phyloP scores from a whole-genome alignment of 352 stramenopile genomes.

The Phytophthora hybrid region DNA sequence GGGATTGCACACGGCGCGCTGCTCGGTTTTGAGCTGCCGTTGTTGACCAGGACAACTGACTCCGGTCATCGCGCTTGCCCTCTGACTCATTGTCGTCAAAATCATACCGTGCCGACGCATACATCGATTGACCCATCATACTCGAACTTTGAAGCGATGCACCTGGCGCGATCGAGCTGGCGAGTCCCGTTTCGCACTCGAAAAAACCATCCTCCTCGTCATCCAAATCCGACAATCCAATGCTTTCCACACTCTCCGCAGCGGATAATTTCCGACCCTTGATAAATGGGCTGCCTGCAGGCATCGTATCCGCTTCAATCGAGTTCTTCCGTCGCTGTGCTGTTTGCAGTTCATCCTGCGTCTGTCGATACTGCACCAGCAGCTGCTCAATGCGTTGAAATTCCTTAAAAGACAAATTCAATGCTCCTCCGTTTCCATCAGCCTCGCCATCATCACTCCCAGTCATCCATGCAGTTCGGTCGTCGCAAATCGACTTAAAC shows the following conservation, averaged over 20 bases:
- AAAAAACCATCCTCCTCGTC: conserved; percentile 85
- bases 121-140: conserved; percentile 85
- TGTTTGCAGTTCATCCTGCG: conserved; percentile 66
- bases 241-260: conserved; percentile 83
- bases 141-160: conserved; percentile 45
- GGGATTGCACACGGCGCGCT: conserved; percentile 59
- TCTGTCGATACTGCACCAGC: conserved; percentile 81
- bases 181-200: conserved; percentile 74
- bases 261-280: conserved; percentile 63
- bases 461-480: conserved; percentile 64
- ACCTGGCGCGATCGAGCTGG: conserved; percentile 47
- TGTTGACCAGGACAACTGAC: conserved; percentile 43
- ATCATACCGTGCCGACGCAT: conserved; percentile 76
- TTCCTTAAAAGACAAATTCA: conserved; percentile 80
- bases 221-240: conserved; percentile 85
- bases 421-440: conserved; percentile 25
- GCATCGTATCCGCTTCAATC: conserved; percentile 2
- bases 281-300: conserved; percentile 28
- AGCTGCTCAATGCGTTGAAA: conserved; percentile 90
- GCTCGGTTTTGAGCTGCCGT: conserved; percentile 44
- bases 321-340: conserved; percentile 40
- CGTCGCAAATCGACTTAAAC: conserved; percentile 82
- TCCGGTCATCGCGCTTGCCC: conserved; percentile 33
- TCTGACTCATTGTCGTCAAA: conserved; percentile 45
- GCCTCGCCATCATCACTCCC: conserved; percentile 46